These are phyloP conservation scores for Diaporthe destruens DNA, from an alignment of 2,329 filamentous ascomycete species.

Conservation along the genomic window DNA sequence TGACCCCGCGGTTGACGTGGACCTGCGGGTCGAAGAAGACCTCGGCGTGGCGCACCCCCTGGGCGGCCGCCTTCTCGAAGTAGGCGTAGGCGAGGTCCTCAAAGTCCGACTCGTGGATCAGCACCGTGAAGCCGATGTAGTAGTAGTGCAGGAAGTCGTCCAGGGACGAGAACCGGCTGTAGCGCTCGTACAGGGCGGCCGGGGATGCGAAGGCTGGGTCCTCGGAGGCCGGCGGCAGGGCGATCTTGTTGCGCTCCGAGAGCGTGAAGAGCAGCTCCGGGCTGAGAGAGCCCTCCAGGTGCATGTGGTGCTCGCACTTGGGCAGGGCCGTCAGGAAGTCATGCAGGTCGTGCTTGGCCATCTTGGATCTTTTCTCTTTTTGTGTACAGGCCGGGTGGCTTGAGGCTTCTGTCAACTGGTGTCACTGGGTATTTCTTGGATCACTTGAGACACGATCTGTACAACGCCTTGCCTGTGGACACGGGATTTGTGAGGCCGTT, in stretches of 20 bases:
- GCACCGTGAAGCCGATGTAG: slow-evolving; percentile 80
- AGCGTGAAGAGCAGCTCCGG: slow-evolving; percentile 78
- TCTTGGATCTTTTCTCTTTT: slow-evolving; percentile 51
- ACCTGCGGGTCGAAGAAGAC: slow-evolving; percentile 87
- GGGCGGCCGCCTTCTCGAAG: slow-evolving; percentile 72
- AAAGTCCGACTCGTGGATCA: slow-evolving; percentile 76
- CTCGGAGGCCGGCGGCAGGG: slow-evolving; percentile 63
- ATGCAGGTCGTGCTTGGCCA: slow-evolving; percentile 69
- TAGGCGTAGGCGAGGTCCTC: slow-evolving; percentile 80
- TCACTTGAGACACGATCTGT: background rate
- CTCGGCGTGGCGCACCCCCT: slow-evolving; percentile 79
- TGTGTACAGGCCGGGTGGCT: background rate
- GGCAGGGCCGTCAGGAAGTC: slow-evolving; percentile 74
- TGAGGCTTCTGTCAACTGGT: background rate
- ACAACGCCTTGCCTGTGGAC: background rate
- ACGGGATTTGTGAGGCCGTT: background rate
- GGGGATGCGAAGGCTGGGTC: slow-evolving; percentile 74
- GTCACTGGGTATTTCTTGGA: background rate
- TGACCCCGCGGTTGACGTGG: slow-evolving; percentile 73
- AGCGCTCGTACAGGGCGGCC: slow-evolving; percentile 71
- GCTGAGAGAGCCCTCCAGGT: slow-evolving; percentile 81
- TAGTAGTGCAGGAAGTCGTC: slow-evolving; percentile 86
- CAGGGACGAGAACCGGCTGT: slow-evolving; percentile 75
- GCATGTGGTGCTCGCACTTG: slow-evolving; percentile 86
- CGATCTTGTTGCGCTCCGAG: slow-evolving; percentile 74